Evolutionary conservation across 2,329 filamentous ascomycete genomes (phyloP), one percentile per base, ranked within the genome.

Genomic region (Pseudogymnoascus sp.): DNA sequence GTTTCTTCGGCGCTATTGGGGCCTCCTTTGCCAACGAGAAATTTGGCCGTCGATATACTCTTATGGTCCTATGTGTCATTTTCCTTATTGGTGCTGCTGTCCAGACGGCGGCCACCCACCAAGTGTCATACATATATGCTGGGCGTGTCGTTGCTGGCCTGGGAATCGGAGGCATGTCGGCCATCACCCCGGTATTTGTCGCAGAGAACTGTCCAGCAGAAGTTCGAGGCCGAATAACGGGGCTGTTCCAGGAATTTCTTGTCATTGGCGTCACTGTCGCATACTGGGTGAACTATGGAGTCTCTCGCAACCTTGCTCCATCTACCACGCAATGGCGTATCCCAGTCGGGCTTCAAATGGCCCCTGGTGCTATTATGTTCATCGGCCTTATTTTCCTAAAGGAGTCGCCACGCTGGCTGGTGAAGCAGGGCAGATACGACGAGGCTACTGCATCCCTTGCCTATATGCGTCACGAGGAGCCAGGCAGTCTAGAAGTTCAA

Each of bases 351-450:
- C 21, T 70, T 9, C 68, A 70, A 25, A 73, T 82, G 5, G 72
- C 82, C 0, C 78, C 78, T 0, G 79, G 77, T 2, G 83, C 81
- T 5, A 74, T 92, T 64, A 90, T 91, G 70, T 82, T 90, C 69
- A 66, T 83, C 61, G 78, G 91, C 12, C 88, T 84, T 12, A 86
- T 89, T 71, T 81, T 88, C 66, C 82, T 88, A 63, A 79, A 79
- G 60, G 88, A 91, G 71, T 89, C 87, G 0, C 88, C 89, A 0
- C 84, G 89, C 15, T 91, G 81, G 76, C 80, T 91, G 5, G 77
- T 90, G 73, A 90, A 89, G 73, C 75, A 83, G 63, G 84, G 84
- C 35, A 79, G 83, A 27, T 72, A 81, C 6, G 84, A 87, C 63
- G 70, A 85, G 69, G 87, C 86, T 5, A 75, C 80, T 13, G 66